Conservation (phyloP, 225 moss, liverwort and hornwort genomes). For the Pleurozium schreberi region DNA sequence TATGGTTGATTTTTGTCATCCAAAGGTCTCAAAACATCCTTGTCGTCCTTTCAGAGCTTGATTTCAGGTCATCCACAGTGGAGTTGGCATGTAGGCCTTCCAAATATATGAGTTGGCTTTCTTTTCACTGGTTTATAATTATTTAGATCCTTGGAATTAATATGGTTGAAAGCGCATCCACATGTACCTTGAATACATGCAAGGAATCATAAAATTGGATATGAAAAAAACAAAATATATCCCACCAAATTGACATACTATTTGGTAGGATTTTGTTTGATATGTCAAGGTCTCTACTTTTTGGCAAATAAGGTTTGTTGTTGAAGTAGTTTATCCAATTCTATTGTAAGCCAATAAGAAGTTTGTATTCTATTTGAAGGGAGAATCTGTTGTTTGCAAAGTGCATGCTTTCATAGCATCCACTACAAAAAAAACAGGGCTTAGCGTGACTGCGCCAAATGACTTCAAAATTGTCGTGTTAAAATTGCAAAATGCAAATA, state of each 20-base stretch:
- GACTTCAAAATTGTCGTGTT: too few relatives aligned
- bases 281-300: neutral
- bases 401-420: too few relatives aligned
- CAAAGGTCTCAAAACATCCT: too few relatives aligned
- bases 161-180: neutral
- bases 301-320: neutral
- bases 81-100: neutral
- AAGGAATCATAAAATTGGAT: neutral
- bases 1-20: too few relatives aligned
- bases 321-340: neutral
- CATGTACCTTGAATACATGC: neutral
- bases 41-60: too few relatives aligned
- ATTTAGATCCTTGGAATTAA: neutral
- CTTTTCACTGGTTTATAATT: neutral
- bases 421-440: too few relatives aligned
- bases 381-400: neutral
- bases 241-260: neutral
- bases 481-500: too few relatives aligned
- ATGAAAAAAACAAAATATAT: neutral
- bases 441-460: too few relatives aligned
- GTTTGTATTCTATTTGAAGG: rapidly evolving
- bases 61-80: neutral
- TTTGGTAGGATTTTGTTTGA: neutral
- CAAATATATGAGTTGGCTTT: neutral
- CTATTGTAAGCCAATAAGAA: neutral